Base-by-base conservation (phyloP, 495 filamentous ascomycete species). In the Hypomontagnella monticulosa region DNA sequence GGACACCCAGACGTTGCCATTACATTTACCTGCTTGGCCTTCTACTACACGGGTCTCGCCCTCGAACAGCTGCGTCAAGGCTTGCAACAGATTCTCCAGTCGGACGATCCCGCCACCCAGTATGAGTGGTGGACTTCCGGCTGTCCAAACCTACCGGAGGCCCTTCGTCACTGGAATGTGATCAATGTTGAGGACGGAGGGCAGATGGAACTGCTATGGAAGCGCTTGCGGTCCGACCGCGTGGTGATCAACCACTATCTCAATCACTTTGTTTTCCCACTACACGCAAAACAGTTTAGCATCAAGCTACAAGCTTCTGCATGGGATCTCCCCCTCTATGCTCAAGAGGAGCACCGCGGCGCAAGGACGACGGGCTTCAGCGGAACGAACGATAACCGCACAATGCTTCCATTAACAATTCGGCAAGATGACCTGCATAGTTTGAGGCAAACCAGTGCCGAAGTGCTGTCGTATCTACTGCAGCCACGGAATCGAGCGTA, bases 1-100 rank as follows among this genome's bases (percentile, higher is more conserved):
- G 82, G 84, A 14, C 83, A 86, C 61, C 83, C 84, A 3, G 83
- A 86, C 66, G 83, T 84, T 4, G 77, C 82, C 7, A 85, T 85
- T 16, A 32, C 84, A 0, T 80, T 85, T 16, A 85, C 83, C 0
- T 84, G 79, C 38, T 65, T 86, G 1, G 71, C 79, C 0, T 85
- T 84, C 63, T 86, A 85, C 63, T 85, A 84, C 48, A 67, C 72
- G 11, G 81, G 83, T 5, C 48, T 86, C 0, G 75, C 49, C 20
- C 8, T 66, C 14, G 38, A 54, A 9, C 80, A 84, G 43, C 72
- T 85, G 5, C 64, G 66, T n/a, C 67, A 81, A 20, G 72, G 69
- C 3, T 54, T 84, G 1, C 65, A 78, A 19, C 61, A 78, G 0
- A 63, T 84, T 0, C 57, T 81, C 5, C 78, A 81, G 63, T 81